A percentile compares a stretch with the other conserved stretches of the same genome.
These are phyloP conservation scores for Luffa aegyptiaca DNA, from an alignment of 306 rosid genomes.

Conservation along the genomic window DNA sequence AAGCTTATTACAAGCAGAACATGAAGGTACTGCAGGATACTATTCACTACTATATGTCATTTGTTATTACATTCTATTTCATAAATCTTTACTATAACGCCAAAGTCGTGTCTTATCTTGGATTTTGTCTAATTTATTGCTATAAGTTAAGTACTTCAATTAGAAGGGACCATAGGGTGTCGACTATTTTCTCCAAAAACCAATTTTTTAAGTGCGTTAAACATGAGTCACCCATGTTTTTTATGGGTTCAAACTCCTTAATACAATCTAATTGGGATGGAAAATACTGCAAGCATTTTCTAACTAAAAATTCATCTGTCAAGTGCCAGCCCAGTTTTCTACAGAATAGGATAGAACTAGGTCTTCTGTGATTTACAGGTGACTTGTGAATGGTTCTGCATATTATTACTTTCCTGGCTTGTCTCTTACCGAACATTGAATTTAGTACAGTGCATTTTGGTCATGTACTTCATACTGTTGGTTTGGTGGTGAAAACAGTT, in stretches of 20 bases:
- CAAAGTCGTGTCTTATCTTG: neutral
- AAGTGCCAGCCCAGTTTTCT: neutral
- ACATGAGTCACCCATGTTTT: neutral
- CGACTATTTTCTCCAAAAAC: neutral
- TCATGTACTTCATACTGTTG: neutral
- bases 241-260: neutral
- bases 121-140: neutral
- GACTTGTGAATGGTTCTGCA: neutral
- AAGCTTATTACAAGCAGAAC: conserved; percentile 47
- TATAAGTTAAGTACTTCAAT: neutral
- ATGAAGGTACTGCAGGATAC: conserved; percentile 44
- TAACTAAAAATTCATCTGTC: neutral
- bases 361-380: neutral
- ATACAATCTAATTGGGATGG: neutral
- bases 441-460: neutral
- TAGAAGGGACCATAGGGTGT: neutral
- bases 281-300: neutral
- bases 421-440: neutral
- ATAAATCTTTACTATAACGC: neutral
- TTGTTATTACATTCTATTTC: neutral
- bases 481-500: neutral
- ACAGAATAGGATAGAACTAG: neutral
- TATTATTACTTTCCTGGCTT: neutral
- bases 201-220: neutral
- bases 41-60: neutral